Percentiles rank a stretch among this genome's conserved stretches.
Evolutionary conservation across 805 yeast species (phyloP).

Genomic region (Saturnispora galanensis): DNA sequence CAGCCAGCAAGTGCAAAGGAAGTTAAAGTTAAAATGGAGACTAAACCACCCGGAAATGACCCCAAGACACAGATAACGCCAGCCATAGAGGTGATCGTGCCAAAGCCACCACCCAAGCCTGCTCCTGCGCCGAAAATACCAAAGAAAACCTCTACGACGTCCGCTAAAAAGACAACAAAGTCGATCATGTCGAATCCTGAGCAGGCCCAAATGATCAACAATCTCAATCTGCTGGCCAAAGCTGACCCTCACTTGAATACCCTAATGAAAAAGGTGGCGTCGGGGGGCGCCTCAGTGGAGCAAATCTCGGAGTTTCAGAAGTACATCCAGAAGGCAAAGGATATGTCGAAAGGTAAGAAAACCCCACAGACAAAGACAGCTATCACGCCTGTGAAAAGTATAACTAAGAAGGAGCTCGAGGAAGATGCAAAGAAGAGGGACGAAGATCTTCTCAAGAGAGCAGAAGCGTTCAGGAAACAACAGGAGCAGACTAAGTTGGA

Average conservation of each 20-base stretch:
- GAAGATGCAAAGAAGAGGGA: constrained; percentile 11
- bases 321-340: constrained; percentile 68
- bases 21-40: not conserved
- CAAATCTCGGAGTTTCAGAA: constrained; percentile 74
- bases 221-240: constrained; percentile 74
- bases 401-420: constrained; percentile 7
- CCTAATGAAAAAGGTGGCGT: constrained; percentile 79
- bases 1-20: not conserved
- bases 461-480: constrained; percentile 12
- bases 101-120: not conserved
- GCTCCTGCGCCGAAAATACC: not conserved
- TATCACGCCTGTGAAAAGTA: not conserved
- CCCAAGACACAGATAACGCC: constrained; percentile 4
- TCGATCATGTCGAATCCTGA: constrained; percentile 38
- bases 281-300: constrained; percentile 61
- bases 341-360: constrained; percentile 36
- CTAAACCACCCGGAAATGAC: not conserved
- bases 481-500: constrained; percentile 14
- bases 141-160: not conserved
- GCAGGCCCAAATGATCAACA: constrained; percentile 74
- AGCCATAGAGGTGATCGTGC: constrained; percentile 2
- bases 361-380: not conserved
- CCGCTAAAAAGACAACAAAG: constrained; percentile 15
- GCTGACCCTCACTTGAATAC: constrained; percentile 55
- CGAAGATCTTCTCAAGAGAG: constrained; percentile 10